Conservation (phyloP, 2,329 filamentous ascomycete species). For the Diaporthe citriasiana region DNA sequence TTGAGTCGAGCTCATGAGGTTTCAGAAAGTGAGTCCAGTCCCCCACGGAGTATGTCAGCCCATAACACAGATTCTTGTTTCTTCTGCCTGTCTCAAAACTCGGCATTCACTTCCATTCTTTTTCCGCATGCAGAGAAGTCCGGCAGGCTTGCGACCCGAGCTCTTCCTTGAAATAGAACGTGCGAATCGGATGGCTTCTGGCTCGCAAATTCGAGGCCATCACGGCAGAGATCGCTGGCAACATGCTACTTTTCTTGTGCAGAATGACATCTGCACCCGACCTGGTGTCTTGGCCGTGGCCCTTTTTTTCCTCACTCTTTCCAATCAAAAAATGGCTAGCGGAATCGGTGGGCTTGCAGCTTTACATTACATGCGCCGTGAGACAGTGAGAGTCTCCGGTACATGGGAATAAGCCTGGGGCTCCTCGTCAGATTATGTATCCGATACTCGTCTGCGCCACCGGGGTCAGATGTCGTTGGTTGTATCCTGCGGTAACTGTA, state of each 20-base stretch:
- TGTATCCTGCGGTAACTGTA: slow-evolving; percentile 43
- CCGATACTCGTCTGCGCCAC: slow-evolving; percentile 35
- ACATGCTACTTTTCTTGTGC: slow-evolving; percentile 23
- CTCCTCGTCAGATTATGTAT: slow-evolving; percentile 36
- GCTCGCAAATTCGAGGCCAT: slow-evolving; percentile 28
- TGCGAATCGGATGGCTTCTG: slow-evolving; percentile 18
- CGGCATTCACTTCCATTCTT: slow-evolving; percentile 36
- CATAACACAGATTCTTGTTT: slow-evolving; percentile 33
- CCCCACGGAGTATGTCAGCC: slow-evolving; percentile 21
- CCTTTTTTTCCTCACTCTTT: slow-evolving; percentile 8
- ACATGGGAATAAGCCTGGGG: slow-evolving; percentile 28
- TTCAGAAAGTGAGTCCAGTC: slow-evolving; percentile 39
- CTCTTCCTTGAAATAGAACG: slow-evolving; percentile 14
- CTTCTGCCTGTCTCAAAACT: slow-evolving; percentile 39
- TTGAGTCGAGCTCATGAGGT: slow-evolving; percentile 13
- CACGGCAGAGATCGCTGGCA: slow-evolving; percentile 31
- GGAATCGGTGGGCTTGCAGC: slow-evolving; percentile 38
- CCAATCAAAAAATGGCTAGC: slow-evolving; percentile 30
- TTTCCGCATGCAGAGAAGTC: slow-evolving; percentile 14
- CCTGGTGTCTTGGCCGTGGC: slow-evolving; percentile 30
- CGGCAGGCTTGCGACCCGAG: slow-evolving; percentile 24
- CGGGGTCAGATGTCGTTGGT: slow-evolving; percentile 32
- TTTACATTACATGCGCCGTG: slow-evolving; percentile 37
- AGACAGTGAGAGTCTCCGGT: slow-evolving; percentile 34
- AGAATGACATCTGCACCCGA: slow-evolving; percentile 33